Evolutionary conservation across 2,329 filamentous ascomycete species (phyloP).

Genomic region (Periconia digitata): DNA sequence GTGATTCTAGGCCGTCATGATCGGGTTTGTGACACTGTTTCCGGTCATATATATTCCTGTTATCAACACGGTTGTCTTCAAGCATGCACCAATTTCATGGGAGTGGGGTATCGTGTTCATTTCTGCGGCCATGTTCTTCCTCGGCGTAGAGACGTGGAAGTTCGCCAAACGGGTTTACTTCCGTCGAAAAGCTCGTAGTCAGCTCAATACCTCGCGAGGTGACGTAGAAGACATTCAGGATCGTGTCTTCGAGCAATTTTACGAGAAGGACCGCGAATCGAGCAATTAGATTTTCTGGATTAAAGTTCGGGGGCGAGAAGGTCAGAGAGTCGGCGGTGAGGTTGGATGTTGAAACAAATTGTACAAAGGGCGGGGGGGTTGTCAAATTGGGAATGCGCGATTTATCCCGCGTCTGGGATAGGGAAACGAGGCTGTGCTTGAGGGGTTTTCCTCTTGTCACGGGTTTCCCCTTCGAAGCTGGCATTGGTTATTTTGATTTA

Average conservation of each 20-base stretch:
- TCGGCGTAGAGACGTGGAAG: constrained; percentile 67
- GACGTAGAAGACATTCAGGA: constrained; percentile 17
- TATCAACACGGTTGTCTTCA: constrained; percentile 66
- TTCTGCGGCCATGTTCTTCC: constrained; percentile 62
- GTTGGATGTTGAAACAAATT: neutral
- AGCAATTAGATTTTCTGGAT: neutral
- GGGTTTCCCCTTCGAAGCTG: neutral
- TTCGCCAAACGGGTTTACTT: constrained; percentile 59
- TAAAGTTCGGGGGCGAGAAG: neutral
- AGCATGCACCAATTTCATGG: constrained; percentile 66
- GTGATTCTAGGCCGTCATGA: constrained; percentile 45
- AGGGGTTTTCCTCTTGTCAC: neutral
- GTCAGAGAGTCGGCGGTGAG: neutral
- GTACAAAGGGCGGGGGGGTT: neutral
- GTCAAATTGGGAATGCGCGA: neutral
- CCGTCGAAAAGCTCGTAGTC: constrained; percentile 18
- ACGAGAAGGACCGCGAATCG: constrained; percentile 3
- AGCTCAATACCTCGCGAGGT: neutral
- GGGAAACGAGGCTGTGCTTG: neutral
- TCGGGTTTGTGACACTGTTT: constrained; percentile 49
- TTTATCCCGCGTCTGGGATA: neutral
- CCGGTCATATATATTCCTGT: constrained; percentile 64
- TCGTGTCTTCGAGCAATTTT: constrained; percentile 19
- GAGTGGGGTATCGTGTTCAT: constrained; percentile 71
- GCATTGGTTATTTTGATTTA: neutral